A percentile compares a stretch with the other conserved stretches of the same genome.
Conservation (phyloP, 164 flowering plant genomes). For the Buxus sempervirens region DNA sequence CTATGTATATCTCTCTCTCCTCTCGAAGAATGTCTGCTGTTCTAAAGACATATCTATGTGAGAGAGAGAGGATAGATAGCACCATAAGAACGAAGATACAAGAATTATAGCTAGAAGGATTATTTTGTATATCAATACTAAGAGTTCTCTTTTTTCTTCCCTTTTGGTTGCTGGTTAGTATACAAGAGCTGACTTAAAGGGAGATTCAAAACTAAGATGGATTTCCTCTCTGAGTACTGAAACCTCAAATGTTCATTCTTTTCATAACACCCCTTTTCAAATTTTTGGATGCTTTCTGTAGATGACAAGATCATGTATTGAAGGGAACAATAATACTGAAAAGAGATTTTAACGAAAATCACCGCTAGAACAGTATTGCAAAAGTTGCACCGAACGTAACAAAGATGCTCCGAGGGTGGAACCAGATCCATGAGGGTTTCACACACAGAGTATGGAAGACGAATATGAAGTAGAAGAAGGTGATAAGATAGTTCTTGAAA, state of each 20-base stretch:
- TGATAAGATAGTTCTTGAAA: neutral
- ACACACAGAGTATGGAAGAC: slow-evolving; percentile 13
- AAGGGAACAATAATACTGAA: neutral
- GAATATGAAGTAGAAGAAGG: neutral
- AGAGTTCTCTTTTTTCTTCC: no score
- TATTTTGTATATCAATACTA: no score
- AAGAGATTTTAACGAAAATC: slow-evolving; percentile 13
- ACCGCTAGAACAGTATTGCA: slow-evolving; percentile 95
- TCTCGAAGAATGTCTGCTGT: no score
- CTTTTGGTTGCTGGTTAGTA: neutral
- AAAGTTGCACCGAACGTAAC: slow-evolving; percentile 92
- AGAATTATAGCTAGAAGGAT: no score
- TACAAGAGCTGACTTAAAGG: neutral
- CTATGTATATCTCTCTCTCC: no score
- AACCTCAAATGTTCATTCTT: neutral
- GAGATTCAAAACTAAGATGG: neutral
- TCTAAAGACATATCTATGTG: no score
- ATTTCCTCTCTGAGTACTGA: no score
- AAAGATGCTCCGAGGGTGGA: slow-evolving; percentile 68
- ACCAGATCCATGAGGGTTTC: slow-evolving; percentile 39
- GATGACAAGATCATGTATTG: neutral
- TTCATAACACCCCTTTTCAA: neutral
- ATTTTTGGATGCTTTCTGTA: no score
- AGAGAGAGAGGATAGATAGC: neutral
- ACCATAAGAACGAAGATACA: neutral